phyloP scores from a whole-genome alignment of 352 stramenopile species.

The Blastocystis hominis region DNA sequence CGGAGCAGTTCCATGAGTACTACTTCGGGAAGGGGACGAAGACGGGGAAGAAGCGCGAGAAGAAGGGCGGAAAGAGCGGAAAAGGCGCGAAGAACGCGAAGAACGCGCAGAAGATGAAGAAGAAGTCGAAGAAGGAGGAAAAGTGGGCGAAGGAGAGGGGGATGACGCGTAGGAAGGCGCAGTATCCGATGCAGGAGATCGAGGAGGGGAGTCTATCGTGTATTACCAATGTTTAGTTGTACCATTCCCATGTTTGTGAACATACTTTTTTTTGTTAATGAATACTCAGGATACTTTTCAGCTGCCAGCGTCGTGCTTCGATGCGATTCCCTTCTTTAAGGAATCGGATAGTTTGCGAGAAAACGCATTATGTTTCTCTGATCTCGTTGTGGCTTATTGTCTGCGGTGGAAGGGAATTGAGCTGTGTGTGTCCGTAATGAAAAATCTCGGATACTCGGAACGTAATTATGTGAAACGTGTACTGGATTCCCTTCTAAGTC shows the following conservation, averaged over 20 bases:
- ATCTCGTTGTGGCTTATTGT: conserved; percentile 5
- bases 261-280: neutral
- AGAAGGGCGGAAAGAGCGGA: neutral
- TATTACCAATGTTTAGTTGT: conserved; percentile 15
- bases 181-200: neutral
- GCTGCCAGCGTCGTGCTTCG: neutral
- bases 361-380: neutral
- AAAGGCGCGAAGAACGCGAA: too few relatives aligned
- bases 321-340: conserved; percentile 23
- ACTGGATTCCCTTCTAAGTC: neutral
- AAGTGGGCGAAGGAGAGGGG: neutral
- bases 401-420: conserved; percentile 12
- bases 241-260: neutral
- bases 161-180: neutral
- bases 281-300: neutral
- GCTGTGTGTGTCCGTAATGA: neutral
- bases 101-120: conserved; percentile 4
- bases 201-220: neutral
- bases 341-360: conserved; percentile 41
- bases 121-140: conserved; percentile 12
- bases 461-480: neutral
- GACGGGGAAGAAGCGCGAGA: neutral
- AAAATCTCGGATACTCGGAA: neutral
- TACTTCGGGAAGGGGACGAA: conserved; percentile 11
- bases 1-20: conserved; percentile 43